These are phyloP conservation scores for Stachybotrys chlorohalonatus DNA, from an alignment of 2,329 filamentous ascomycete species.

Conservation along the genomic window DNA sequence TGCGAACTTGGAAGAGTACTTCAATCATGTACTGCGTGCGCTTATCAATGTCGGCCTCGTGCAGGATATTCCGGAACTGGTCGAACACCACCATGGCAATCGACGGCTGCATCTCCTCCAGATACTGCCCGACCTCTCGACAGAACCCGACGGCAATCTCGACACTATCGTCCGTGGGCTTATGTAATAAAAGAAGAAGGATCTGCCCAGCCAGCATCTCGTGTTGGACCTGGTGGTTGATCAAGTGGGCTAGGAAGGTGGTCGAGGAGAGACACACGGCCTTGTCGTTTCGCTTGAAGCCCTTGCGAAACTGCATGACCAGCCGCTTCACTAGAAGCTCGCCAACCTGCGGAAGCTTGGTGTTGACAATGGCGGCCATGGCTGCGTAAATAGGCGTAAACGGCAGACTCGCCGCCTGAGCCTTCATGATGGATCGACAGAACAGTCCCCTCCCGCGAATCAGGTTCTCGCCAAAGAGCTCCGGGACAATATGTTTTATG, in stretches of 20 bases:
- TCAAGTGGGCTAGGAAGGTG: conserved; percentile 89
- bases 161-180: conserved; percentile 93
- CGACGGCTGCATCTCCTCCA: conserved; percentile 88
- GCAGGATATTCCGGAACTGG: conserved; percentile 87
- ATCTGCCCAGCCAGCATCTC: conserved; percentile 93
- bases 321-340: conserved; percentile 80
- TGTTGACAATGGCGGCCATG: conserved; percentile 95
- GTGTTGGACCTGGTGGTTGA: conserved; percentile 92
- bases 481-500: conserved; percentile 94
- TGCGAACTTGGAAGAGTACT: conserved; percentile 90
- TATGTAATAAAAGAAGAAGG: conserved; percentile 80
- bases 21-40: conserved; percentile 99
- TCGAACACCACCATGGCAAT: conserved; percentile 91
- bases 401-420: conserved; percentile 87
- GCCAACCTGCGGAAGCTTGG: conserved; percentile 89
- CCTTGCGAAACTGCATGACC: conserved; percentile 89
- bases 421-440: conserved; percentile 96
- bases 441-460: conserved; percentile 86
- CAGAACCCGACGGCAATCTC: conserved; percentile 94
- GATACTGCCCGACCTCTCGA: conserved; percentile 83
- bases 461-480: conserved; percentile 91
- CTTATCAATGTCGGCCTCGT: conserved; percentile 96
- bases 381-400: conserved; percentile 96
- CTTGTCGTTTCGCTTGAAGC: conserved; percentile 94
- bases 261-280: conserved; percentile 87